A percentile compares a stretch with the other conserved stretches of the same genome.
These are phyloP conservation scores for Dentipellis sp. DNA, from an alignment of 768 basidiomycete genomes.

Conservation along the genomic window DNA sequence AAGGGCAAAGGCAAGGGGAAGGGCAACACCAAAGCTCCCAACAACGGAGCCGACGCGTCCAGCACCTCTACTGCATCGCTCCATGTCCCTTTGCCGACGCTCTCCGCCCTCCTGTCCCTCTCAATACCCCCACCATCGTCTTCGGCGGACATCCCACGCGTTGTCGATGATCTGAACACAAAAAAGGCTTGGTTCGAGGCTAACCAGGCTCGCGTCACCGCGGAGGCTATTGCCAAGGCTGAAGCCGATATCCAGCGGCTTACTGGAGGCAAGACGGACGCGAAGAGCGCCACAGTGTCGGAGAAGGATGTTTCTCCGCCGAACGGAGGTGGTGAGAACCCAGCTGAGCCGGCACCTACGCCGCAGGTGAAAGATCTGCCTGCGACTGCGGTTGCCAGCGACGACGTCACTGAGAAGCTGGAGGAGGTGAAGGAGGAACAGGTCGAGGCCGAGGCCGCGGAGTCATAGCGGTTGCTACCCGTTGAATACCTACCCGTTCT, in stretches of 20 bases:
- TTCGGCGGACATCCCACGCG: slow-evolving; percentile 65
- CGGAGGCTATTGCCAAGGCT: slow-evolving; percentile 73
- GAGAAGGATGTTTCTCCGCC: slow-evolving; percentile 26
- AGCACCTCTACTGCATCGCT: slow-evolving; percentile 34
- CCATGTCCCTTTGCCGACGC: slow-evolving; percentile 77
- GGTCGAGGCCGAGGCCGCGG: slow-evolving; percentile 9
- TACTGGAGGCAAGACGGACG: slow-evolving; percentile 32
- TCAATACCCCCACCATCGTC: slow-evolving; percentile 87
- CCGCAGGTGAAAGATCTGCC: slow-evolving; percentile 26
- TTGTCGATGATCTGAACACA: slow-evolving; percentile 82
- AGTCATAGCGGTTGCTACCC: neutral
- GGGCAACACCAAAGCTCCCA: slow-evolving; percentile 24
- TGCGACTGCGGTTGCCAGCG: slow-evolving; percentile 26
- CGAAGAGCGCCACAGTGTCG: slow-evolving; percentile 20
- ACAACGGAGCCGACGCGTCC: slow-evolving; percentile 25
- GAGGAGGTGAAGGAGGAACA: slow-evolving; percentile 30
- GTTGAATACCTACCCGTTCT: too few species aligned
- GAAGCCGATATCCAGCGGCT: slow-evolving; percentile 67
- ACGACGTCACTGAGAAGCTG: slow-evolving; percentile 33
- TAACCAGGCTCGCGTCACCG: slow-evolving; percentile 76
- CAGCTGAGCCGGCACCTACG: slow-evolving; percentile 37
- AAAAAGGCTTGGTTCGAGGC: slow-evolving; percentile 96
- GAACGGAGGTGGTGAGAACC: slow-evolving; percentile 30
- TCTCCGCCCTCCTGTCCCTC: slow-evolving; percentile 77
- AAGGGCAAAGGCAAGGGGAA: slow-evolving; percentile 58